These are phyloP conservation scores for Cucumis hystrix DNA, from an alignment of 306 rosid genomes.

Conservation along the genomic window DNA sequence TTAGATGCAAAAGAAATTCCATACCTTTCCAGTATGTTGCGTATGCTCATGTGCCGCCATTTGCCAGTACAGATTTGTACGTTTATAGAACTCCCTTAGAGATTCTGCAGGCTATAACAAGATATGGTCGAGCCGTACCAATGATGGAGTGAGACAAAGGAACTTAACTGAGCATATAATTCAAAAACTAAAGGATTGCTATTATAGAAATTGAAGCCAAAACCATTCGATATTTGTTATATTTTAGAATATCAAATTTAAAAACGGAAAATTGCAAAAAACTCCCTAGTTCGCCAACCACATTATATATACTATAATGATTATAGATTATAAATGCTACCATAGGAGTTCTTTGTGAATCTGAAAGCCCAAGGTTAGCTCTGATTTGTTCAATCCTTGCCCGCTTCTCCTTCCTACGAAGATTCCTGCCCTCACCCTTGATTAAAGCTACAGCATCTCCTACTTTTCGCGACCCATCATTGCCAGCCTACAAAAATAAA, in stretches of 20 bases:
- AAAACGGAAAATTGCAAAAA: not conserved
- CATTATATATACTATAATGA: not conserved
- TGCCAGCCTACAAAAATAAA: constrained; percentile 18
- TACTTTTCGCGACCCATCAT: constrained; percentile 42
- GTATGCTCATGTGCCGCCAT: constrained; percentile 99
- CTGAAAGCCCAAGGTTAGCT: constrained; percentile 98
- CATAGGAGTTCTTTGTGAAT: constrained; percentile 89
- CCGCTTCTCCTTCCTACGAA: constrained; percentile 88
- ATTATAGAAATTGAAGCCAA: not conserved
- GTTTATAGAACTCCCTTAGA: constrained; percentile 74
- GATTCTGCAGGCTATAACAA: constrained; percentile 68
- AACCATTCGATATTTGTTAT: not conserved
- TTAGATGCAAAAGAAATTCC: not conserved
- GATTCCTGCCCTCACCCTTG: constrained; percentile 60
- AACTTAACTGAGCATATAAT: not conserved
- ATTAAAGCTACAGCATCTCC: constrained; percentile 92
- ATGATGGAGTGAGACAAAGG: constrained; percentile 8
- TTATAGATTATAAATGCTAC: constrained; percentile 22
- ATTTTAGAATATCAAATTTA: not conserved
- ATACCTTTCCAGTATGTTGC: constrained; percentile 93
- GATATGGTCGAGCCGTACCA: constrained; percentile 17
- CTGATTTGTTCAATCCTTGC: constrained; percentile 89
- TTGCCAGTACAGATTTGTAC: constrained; percentile 97
- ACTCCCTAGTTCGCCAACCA: not conserved
- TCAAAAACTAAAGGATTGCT: not conserved